phyloP scores from a whole-genome alignment of 176 grass and related monocot genomes.

The Triticum monococcum region DNA sequence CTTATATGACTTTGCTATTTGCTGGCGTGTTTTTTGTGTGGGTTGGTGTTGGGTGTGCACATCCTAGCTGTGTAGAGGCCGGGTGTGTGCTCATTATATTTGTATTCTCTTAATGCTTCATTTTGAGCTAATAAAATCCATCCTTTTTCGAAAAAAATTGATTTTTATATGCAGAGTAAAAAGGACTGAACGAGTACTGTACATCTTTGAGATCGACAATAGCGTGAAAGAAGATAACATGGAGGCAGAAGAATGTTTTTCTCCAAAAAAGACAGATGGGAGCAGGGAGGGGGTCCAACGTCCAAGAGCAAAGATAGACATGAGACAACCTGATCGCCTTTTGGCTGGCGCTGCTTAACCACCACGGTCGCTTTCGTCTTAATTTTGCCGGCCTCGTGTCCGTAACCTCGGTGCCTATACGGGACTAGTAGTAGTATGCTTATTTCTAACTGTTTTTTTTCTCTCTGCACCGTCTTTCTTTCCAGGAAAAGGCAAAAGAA shows the following conservation, averaged over 20 bases:
- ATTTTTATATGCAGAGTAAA: too few species aligned
- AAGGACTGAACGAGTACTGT: too few species aligned
- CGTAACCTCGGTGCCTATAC: not conserved
- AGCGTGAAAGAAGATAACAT: slow-evolving; percentile 20
- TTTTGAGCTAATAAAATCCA: too few species aligned
- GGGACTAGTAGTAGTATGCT: not conserved
- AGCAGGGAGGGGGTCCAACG: not conserved
- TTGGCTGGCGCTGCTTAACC: slow-evolving; percentile 16
- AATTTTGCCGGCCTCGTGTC: not conserved
- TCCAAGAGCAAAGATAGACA: slow-evolving; percentile 10
- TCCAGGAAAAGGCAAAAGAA: not conserved
- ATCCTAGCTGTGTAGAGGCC: too few species aligned
- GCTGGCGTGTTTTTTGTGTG: too few species aligned
- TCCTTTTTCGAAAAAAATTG: too few species aligned
- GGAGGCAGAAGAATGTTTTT: slow-evolving; percentile 24
- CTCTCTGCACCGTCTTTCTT: not conserved
- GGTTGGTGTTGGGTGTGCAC: too few species aligned
- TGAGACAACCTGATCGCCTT: slow-evolving; percentile 7
- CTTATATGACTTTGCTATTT: too few species aligned
- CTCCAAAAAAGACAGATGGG: not conserved
- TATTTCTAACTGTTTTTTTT: not conserved
- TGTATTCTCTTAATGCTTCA: too few species aligned
- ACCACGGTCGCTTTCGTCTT: slow-evolving; percentile 28
- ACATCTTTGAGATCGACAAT: slow-evolving; percentile 24
- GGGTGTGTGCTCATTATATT: too few species aligned